Evolutionary conservation across 2,329 filamentous ascomycete species (phyloP).

Genomic region (Westerdykella sp.): DNA sequence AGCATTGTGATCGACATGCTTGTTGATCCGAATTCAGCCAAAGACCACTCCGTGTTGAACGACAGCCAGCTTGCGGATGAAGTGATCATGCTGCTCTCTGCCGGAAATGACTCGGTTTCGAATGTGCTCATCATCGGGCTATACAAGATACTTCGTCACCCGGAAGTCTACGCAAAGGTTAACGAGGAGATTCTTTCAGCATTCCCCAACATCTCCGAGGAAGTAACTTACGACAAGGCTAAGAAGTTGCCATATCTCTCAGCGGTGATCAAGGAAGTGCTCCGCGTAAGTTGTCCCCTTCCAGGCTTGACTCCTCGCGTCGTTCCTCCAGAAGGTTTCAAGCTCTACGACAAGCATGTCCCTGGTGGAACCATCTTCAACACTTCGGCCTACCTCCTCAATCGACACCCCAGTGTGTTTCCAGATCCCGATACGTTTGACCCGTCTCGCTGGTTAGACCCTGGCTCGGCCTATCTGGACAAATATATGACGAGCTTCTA

Average conservation of each 20-base stretch:
- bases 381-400: conserved; percentile 8
- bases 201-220: conserved; percentile 1
- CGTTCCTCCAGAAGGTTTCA: conserved; percentile 6
- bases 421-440: conserved; percentile 2
- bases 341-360: conserved; percentile 4
- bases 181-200: conserved; percentile 1
- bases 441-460: conserved; percentile 5
- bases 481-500: conserved; percentile 9
- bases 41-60: conserved; percentile 5
- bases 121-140: conserved; percentile 6
- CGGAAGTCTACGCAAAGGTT: conserved; percentile 1
- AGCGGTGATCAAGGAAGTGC: conserved; percentile 7
- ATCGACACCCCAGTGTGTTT: conserved; percentile 5
- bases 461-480: conserved; percentile 4
- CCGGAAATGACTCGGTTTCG: conserved; percentile 9
- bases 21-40: conserved; percentile 5
- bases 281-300: conserved; percentile 5
- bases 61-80: conserved; percentile 6
- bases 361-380: conserved; percentile 5
- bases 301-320: conserved; percentile 5
- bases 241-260: conserved; percentile 7
- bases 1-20: conserved; percentile 9
- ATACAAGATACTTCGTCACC: conserved; percentile 6
- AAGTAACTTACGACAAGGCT: conserved; percentile 5
- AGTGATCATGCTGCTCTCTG: conserved; percentile 9